Conservation (phyloP, 2,329 filamentous ascomycete genomes). For the Fusarium bulbicola region DNA sequence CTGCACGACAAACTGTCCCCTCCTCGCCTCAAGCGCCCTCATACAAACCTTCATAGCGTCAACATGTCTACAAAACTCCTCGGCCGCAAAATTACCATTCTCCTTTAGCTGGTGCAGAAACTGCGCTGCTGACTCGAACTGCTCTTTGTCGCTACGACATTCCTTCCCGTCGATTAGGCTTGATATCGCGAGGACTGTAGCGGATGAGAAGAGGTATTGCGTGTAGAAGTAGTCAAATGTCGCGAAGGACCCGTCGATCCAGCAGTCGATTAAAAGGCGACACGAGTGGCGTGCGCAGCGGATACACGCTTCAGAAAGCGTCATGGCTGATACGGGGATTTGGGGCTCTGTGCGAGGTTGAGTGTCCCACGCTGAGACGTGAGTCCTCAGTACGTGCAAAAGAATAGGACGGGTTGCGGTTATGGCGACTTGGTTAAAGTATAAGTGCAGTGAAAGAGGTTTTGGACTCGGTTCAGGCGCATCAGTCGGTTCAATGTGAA, state of each 20-base stretch:
- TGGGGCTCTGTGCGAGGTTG: constrained; percentile 32
- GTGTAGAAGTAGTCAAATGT: constrained; percentile 59
- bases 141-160: constrained; percentile 49
- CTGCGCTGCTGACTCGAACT: constrained; percentile 50
- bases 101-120: constrained; percentile 51
- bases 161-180: constrained; percentile 47
- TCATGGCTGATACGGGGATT: constrained; percentile 47
- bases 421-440: constrained; percentile 48
- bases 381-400: constrained; percentile 46
- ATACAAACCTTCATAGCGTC: constrained; percentile 48
- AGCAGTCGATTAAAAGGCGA: constrained; percentile 53
- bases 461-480: constrained; percentile 36
- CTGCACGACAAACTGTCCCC: constrained; percentile 22
- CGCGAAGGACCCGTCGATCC: constrained; percentile 57
- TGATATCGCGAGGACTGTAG: constrained; percentile 55
- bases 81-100: constrained; percentile 53
- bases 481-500: constrained; percentile 44
- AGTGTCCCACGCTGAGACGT: constrained; percentile 41
- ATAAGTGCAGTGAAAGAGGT: constrained; percentile 46
- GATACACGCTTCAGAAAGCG: constrained; percentile 55
- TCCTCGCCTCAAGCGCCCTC: constrained; percentile 25
- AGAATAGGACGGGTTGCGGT: constrained; percentile 48
- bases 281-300: constrained; percentile 56
- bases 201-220: constrained; percentile 57
- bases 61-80: constrained; percentile 53